Percentiles rank a stretch among this genome's conserved stretches.
Evolutionary conservation across 331 rosid genomes (phyloP).

Genomic region (Rhamnella rubrinervis): DNA sequence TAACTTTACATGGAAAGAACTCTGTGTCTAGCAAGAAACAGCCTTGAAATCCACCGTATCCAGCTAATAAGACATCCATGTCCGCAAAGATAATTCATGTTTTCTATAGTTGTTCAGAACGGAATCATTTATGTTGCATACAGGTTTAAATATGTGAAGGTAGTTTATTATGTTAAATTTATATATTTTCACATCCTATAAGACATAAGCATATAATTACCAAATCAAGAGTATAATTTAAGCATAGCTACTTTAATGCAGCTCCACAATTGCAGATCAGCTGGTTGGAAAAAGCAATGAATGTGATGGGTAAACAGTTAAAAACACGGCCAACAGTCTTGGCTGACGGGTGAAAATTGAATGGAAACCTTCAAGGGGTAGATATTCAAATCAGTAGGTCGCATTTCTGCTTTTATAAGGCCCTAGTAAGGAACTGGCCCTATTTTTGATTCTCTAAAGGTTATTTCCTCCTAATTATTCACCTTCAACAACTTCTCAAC

Average conservation of each 20-base stretch:
- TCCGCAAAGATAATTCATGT: no score
- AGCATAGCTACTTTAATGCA: background rate
- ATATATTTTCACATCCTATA: no score
- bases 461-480: background rate
- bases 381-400: no score
- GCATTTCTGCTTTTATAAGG: no score
- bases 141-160: no score
- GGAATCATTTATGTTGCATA: no score
- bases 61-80: background rate
- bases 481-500: background rate
- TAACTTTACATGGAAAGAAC: background rate
- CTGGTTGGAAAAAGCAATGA: background rate
- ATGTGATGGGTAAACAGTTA: background rate
- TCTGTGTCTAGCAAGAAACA: background rate
- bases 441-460: background rate
- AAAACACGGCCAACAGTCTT: background rate
- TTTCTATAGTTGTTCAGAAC: no score
- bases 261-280: background rate
- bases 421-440: no score
- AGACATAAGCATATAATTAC: background rate
- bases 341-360: background rate
- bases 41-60: background rate
- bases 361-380: background rate
- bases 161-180: no score
- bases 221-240: background rate